phyloP scores from a whole-genome alignment of 768 basidiomycete genomes.

The Lentinus brumalis region DNA sequence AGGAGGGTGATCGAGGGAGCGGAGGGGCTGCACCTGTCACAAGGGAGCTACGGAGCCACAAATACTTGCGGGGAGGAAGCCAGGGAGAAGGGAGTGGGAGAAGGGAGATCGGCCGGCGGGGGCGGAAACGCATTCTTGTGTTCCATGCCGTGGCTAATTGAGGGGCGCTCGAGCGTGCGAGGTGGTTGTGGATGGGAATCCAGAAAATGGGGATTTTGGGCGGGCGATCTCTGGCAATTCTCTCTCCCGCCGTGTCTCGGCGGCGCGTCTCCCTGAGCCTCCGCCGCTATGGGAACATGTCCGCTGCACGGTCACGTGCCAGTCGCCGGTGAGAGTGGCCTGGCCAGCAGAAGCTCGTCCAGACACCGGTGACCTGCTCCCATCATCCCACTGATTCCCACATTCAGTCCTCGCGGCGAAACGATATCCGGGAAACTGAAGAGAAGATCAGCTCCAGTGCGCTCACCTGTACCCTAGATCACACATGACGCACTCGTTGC shows the following conservation, averaged over 20 bases:
- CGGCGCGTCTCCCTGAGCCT: background rate
- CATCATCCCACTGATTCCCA: background rate
- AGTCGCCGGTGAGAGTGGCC: background rate
- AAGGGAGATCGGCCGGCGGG: slow-evolving; percentile 1
- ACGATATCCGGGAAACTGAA: background rate
- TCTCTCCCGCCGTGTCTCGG: background rate
- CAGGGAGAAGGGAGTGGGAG: slow-evolving; percentile 4
- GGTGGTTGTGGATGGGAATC: too few species aligned
- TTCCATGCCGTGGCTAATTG: slow-evolving; percentile 17
- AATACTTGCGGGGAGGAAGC: background rate
- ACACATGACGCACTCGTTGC: background rate
- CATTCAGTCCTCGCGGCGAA: background rate
- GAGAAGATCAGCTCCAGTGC: background rate
- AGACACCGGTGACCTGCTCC: too few species aligned
- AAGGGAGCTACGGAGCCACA: slow-evolving; percentile 1
- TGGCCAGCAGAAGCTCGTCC: background rate
- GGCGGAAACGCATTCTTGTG: slow-evolving; percentile 8
- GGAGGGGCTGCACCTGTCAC: background rate
- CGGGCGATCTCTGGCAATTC: background rate
- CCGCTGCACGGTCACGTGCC: background rate
- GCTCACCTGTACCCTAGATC: background rate
- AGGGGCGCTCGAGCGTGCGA: slow-evolving; percentile 12
- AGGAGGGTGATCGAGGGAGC: background rate
- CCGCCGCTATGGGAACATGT: background rate
- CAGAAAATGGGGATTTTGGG: background rate